Base-by-base conservation (phyloP, 1,139 yeast species). In the Tardiomyces blankii region DNA sequence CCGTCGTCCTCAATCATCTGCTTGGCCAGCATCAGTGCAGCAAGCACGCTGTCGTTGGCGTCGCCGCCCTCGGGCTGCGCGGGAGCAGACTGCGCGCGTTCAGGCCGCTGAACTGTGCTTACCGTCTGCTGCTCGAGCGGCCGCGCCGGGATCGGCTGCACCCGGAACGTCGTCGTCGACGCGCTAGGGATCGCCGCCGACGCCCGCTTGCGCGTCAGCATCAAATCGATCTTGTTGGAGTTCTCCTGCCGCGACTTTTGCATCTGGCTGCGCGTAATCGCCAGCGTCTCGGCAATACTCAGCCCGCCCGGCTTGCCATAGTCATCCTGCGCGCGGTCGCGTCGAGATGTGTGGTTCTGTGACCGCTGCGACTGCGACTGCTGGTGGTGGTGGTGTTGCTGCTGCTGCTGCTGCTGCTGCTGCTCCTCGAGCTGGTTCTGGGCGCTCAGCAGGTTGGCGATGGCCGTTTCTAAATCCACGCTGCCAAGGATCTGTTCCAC, bases 281-380 rank as follows among this genome's bases (percentile, higher is more conserved):
- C 83, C 50, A 81, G 64, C 0, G 85, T 76, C 52, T 80, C 82
- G 0, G 86, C 85, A 40, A 81, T 80, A 0, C 86, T 74, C 44
- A 77, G 55, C 49, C 68, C 56, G 11, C 38, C 18, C 13, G 42
- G 32, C 19, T 40, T 16, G 18, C 12, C 9, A 5, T 8, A 19
- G 4, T 19, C 23, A 13, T 19, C 16, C 4, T n/a, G n/a, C 7
- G 25, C n/a, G 8, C 25, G 30, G 14, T 18, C 21, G 12, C 19
- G 11, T 11, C 19, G 33, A 11, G 27, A 39, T 18, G 27, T 18
- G 11, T 19, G 40, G 8, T 38, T 38, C 25, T 38, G 23, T 11
- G 14, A 12, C 23, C 25, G 18, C n/a, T 38, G n/a, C n/a, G n/a
- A n/a, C n/a, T n/a, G n/a, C n/a, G n/a, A n/a, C 32, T 14, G 18